A percentile compares a stretch with the other conserved stretches of the same genome.
Evolutionary conservation across 805 yeast genomes (phyloP).

Genomic region (Teunomyces gatunensis): DNA sequence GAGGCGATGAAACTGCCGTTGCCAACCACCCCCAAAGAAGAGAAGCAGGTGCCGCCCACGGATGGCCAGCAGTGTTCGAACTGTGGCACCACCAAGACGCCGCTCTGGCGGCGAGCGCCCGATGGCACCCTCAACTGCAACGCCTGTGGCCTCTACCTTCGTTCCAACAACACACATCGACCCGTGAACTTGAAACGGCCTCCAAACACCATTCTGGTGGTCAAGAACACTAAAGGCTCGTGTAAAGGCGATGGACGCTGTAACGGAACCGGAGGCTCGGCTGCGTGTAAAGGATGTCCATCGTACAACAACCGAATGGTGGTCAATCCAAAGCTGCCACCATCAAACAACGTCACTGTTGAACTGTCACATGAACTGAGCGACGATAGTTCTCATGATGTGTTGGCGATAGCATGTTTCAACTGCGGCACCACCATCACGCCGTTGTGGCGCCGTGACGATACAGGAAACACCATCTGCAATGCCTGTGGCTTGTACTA

Average conservation of each 20-base stretch:
- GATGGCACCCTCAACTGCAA: conserved; percentile 57
- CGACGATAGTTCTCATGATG: conserved; percentile 27
- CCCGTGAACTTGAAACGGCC: conserved; percentile 65
- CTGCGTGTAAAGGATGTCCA: conserved; percentile 80
- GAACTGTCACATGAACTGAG: not conserved
- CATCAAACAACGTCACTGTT: not conserved
- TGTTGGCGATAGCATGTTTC: conserved; percentile 70
- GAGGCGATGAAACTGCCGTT: conserved; percentile 1
- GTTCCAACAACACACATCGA: conserved; percentile 60
- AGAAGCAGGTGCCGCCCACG: conserved; percentile 1
- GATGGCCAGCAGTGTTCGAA: conserved; percentile 51
- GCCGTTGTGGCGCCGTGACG: conserved; percentile 85
- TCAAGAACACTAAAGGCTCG: conserved; percentile 47
- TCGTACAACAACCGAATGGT: conserved; percentile 71
- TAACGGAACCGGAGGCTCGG: conserved; percentile 84
- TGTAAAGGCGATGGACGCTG: conserved; percentile 79
- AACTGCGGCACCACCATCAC: conserved; percentile 85
- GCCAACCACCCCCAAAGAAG: not conserved
- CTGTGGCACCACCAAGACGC: conserved; percentile 56
- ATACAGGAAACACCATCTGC: conserved; percentile 77
- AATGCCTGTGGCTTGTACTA: conserved; percentile 85
- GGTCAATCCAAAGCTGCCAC: conserved; percentile 20
- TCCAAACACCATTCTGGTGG: conserved; percentile 47
- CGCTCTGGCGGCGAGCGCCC: conserved; percentile 58
- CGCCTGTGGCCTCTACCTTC: conserved; percentile 58